These are phyloP conservation scores for Talinum fruticosum DNA, from an alignment of 148 eudicot species.

Conservation along the genomic window DNA sequence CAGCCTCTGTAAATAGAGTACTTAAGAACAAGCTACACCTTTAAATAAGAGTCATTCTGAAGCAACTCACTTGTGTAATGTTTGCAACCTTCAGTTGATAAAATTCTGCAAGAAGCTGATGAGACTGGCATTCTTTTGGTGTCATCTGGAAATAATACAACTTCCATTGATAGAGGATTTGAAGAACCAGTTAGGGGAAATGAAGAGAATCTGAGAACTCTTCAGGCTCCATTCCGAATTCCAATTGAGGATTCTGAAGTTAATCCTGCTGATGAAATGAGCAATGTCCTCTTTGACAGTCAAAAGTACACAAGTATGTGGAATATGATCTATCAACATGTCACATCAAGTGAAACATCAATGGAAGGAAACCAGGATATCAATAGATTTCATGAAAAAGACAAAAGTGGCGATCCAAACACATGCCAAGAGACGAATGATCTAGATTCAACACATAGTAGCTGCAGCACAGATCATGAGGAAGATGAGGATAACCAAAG, in stretches of 20 bases:
- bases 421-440: constrained; percentile 18
- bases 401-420: constrained; percentile 21
- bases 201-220: constrained; percentile 6
- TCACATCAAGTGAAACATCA: constrained; percentile 38
- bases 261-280: constrained; percentile 18
- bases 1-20: constrained; percentile 6
- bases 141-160: constrained; percentile 5
- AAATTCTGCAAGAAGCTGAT: constrained; percentile 11
- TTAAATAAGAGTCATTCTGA: not conserved
- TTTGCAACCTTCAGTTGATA: not conserved
- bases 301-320: constrained; percentile 72
- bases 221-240: constrained; percentile 13
- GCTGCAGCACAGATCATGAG: constrained; percentile 17
- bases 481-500: constrained; percentile 22
- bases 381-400: too few relatives aligned
- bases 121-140: not conserved
- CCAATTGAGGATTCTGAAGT: constrained; percentile 24
- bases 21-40: not conserved
- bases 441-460: constrained; percentile 15
- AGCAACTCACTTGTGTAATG: not conserved
- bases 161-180: not conserved
- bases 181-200: constrained; percentile 7
- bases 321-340: constrained; percentile 70
- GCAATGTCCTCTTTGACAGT: constrained; percentile 31
- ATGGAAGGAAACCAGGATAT: constrained; percentile 21